Evolutionary conservation across 495 filamentous ascomycete genomes (phyloP).

Genomic region (Jackrogersella multiformis): DNA sequence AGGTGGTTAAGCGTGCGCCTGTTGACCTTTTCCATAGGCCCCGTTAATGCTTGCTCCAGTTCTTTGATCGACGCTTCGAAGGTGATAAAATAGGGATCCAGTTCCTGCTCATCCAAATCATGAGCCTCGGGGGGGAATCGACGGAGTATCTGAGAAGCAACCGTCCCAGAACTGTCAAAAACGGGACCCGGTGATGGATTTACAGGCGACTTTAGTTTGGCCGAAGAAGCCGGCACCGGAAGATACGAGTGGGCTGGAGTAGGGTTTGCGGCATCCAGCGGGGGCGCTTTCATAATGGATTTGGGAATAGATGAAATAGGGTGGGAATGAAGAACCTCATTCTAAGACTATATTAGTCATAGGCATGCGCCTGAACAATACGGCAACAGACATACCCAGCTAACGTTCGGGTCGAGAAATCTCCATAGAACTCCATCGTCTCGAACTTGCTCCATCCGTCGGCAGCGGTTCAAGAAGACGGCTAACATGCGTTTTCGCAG

Average conservation of each 20-base stretch:
- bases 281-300: constrained; percentile 90
- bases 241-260: constrained; percentile 88
- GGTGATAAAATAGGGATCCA: constrained; percentile 93
- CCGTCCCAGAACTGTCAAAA: constrained; percentile 60
- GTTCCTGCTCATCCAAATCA: constrained; percentile 82
- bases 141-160: constrained; percentile 69
- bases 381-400: constrained; percentile 76
- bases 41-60: constrained; percentile 83
- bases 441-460: constrained; percentile 89
- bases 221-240: constrained; percentile 82
- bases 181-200: constrained; percentile 51
- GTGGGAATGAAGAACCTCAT: constrained; percentile 87
- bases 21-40: constrained; percentile 95
- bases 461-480: constrained; percentile 93
- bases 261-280: constrained; percentile 90
- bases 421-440: constrained; percentile 97
- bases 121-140: constrained; percentile 84
- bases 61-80: constrained; percentile 90
- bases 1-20: constrained; percentile 86
- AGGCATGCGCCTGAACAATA: background rate
- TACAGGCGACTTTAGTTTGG: constrained; percentile 76
- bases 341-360: constrained; percentile 65
- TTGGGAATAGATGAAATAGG: constrained; percentile 93
- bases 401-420: constrained; percentile 96
- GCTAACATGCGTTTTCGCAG: constrained; percentile 94